These are phyloP conservation scores for Ilyonectria sp. DNA, from an alignment of 2,329 filamentous ascomycete species.

Conservation along the genomic window DNA sequence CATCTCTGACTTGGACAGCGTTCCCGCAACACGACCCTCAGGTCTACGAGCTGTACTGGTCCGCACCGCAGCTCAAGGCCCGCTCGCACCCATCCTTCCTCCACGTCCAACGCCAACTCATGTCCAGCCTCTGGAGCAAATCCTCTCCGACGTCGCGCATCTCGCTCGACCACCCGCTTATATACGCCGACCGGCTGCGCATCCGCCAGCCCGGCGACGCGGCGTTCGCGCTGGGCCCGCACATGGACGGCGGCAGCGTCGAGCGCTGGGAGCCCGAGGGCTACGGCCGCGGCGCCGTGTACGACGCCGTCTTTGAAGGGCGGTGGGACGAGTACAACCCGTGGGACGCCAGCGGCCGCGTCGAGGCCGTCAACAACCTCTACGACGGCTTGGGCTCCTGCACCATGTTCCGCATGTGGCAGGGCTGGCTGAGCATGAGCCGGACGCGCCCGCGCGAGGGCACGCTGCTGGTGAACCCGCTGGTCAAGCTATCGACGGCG, in stretches of 20 bases:
- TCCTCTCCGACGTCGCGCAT: conserved; percentile 64
- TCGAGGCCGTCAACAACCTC: conserved; percentile 79
- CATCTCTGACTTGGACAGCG: conserved; percentile 55
- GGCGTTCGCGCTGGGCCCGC: conserved; percentile 80
- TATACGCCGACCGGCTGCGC: conserved; percentile 80
- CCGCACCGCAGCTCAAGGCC: conserved; percentile 76
- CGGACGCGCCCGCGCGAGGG: conserved; percentile 81
- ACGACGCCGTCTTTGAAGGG: conserved; percentile 80
- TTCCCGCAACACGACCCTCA: conserved; percentile 78
- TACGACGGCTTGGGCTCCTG: conserved; percentile 88
- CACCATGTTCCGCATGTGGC: conserved; percentile 88
- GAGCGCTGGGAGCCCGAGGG: conserved; percentile 82
- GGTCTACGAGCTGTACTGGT: conserved; percentile 85
- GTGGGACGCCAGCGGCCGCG: conserved; percentile 81
- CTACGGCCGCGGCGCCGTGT: conserved; percentile 78
- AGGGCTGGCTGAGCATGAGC: conserved; percentile 90
- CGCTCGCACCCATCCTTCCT: conserved; percentile 78
- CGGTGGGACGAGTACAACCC: conserved; percentile 87
- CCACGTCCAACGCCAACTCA: conserved; percentile 72
- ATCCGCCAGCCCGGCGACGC: conserved; percentile 81
- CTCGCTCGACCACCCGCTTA: conserved; percentile 68
- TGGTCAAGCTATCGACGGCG: conserved; percentile 81
- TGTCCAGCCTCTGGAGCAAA: conserved; percentile 72
- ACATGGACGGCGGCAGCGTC: conserved; percentile 81
- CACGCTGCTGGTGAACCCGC: conserved; percentile 85